Evolutionary conservation across 2,329 filamentous ascomycete species (phyloP).

Genomic region (Hypoxylon sp.): DNA sequence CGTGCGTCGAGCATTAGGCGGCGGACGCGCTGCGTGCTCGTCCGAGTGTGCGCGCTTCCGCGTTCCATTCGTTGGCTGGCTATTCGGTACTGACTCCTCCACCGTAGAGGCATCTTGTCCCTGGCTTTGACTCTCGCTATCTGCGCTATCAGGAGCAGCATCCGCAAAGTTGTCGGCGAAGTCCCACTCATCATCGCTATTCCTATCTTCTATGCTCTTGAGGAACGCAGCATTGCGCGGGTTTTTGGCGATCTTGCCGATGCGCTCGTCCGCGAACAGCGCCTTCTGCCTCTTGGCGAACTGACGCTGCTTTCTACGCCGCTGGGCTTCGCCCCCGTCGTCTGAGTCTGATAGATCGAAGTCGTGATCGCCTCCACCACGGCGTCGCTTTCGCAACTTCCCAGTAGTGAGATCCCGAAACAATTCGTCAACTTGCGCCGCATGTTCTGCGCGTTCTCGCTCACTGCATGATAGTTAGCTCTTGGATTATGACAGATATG

Average conservation of each 20-base stretch:
- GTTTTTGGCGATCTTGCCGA: constrained; percentile 90
- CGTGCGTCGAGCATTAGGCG: constrained; percentile 72
- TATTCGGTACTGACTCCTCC: constrained; percentile 61
- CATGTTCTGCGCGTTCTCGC: constrained; percentile 82
- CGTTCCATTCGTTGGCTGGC: constrained; percentile 61
- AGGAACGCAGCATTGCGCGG: constrained; percentile 92
- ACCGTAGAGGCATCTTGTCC: constrained; percentile 48
- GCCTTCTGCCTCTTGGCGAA: constrained; percentile 94
- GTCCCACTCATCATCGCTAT: constrained; percentile 80
- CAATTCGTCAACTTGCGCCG: constrained; percentile 89
- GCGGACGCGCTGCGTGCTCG: constrained; percentile 59
- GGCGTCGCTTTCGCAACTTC: constrained; percentile 80
- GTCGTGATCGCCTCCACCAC: constrained; percentile 71
- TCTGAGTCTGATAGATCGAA: constrained; percentile 92
- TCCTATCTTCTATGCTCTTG: constrained; percentile 86
- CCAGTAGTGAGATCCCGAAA: constrained; percentile 94
- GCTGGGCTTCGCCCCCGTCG: constrained; percentile 82
- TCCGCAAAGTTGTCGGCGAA: constrained; percentile 71
- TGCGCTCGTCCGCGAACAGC: constrained; percentile 86
- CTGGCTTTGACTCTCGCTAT: constrained; percentile 54
- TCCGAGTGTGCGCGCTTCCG: constrained; percentile 51
- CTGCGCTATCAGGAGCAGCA: constrained; percentile 54
- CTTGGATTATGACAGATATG: constrained; percentile 37
- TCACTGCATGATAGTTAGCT: constrained; percentile 64
- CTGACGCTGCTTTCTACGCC: constrained; percentile 85